Evolutionary conservation across 2,329 filamentous ascomycete genomes (phyloP).

Genomic region (Scytalidium sp.): DNA sequence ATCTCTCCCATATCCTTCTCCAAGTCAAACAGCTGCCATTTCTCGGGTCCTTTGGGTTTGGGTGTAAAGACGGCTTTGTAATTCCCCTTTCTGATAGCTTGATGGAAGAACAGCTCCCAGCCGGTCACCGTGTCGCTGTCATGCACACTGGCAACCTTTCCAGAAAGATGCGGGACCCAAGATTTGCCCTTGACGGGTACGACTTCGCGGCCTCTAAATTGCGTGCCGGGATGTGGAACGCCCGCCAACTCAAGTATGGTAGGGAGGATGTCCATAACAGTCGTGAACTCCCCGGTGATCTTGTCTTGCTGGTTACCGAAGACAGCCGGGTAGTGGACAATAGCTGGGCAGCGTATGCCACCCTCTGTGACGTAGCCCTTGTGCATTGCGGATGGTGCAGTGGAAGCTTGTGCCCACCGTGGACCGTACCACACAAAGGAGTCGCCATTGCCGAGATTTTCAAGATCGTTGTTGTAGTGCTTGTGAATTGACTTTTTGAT

Average conservation of each 20-base stretch:
- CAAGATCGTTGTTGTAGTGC: slow-evolving; percentile 55
- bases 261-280: slow-evolving; percentile 33
- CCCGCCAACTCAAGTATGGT: slow-evolving; percentile 31
- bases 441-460: slow-evolving; percentile 54
- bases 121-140: slow-evolving; percentile 26
- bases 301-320: slow-evolving; percentile 7
- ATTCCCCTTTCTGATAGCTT: slow-evolving; percentile 49
- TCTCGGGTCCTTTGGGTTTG: slow-evolving; percentile 50
- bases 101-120: slow-evolving; percentile 52
- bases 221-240: slow-evolving; percentile 22
- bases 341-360: slow-evolving; percentile 31
- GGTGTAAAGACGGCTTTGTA: slow-evolving; percentile 58
- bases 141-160: slow-evolving; percentile 1
- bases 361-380: slow-evolving; percentile 31
- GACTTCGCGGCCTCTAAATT: slow-evolving; percentile 24
- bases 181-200: slow-evolving; percentile 24
- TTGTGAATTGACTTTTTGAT: slow-evolving; percentile 41
- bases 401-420: slow-evolving; percentile 51
- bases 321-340: slow-evolving; percentile 27
- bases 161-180: slow-evolving; percentile 20
- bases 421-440: slow-evolving; percentile 60
- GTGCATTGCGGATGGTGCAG: slow-evolving; percentile 41
- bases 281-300: slow-evolving; percentile 26
- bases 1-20: slow-evolving; percentile 48
- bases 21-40: slow-evolving; percentile 57